Evolutionary conservation across 352 stramenopile genomes (phyloP), one percentile per base, ranked within the genome.

Genomic region (Lagenidium giganteum): DNA sequence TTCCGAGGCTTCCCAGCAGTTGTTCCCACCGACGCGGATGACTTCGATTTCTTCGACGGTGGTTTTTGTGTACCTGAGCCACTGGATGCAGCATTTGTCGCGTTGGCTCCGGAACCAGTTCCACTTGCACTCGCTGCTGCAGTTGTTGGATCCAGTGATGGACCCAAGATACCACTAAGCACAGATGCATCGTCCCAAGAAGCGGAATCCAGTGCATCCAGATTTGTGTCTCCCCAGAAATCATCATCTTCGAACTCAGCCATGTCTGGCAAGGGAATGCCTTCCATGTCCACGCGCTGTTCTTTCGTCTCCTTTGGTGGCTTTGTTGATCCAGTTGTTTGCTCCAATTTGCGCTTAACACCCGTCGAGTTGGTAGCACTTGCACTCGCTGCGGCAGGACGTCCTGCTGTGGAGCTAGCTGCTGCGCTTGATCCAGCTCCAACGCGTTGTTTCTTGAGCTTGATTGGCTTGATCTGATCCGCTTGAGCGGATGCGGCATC

Each of bases 161-260:
- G 42, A 3, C 64, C 67, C 13, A 92, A 46, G 22, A 92, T 88
- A 3, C 70, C 77, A 25, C 64, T 70, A 11, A 91, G 61, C 14
- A 93, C 73, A 3, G 68, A 71, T 2, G 75, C 58, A 32, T 94
- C 82, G 34, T 94, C 77, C 82, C 82, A 94, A 9, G 81, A 77
- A 8, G 73, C 78, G 5, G 82, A 83, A 61, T 94, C 82, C 20
- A 94, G 50, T 5, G 75, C 79, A 51, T 92, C 82, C 36, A 94
- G 54, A 51, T 94, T 92, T 8, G 82, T 92, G 33, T 92, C 77
- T 11, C 82, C 82, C 82, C 82, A 94, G 35, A 94, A 94, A 21
- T 72, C 70, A 43, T 92, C 79, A 38, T 94, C 82, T 31, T 77
- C 77, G 45, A 92, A 88, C 34, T 86, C 79, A 0, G 71, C 74